Evolutionary conservation across 177 flowering plant species (phyloP).

Genomic region (Vitis hybrid): DNA sequence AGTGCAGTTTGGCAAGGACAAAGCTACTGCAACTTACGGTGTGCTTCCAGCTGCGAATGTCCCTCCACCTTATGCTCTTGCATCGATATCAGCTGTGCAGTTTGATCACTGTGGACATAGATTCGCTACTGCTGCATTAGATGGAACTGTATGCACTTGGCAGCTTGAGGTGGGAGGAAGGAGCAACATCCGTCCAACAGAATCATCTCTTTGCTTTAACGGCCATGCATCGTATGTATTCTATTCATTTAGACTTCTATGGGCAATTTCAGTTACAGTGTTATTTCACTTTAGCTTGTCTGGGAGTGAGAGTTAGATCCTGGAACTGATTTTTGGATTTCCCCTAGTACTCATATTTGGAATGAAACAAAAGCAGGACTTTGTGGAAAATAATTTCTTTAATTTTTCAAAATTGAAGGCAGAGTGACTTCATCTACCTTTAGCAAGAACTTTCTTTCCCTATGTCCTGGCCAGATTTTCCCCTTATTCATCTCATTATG

Average conservation of each 20-base stretch:
- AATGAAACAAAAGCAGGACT: background rate
- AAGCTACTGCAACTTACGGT: conserved; percentile 96
- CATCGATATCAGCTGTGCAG: conserved; percentile 84
- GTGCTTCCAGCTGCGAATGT: conserved; percentile 96
- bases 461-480: too few relatives aligned
- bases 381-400: background rate
- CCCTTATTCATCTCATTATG: too few relatives aligned
- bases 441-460: too few relatives aligned
- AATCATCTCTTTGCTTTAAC: conserved; percentile 83
- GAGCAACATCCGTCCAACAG: conserved; percentile 79
- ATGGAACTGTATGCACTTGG: conserved; percentile 97
- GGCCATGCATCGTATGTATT: conserved; percentile 74
- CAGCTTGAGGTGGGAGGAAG: conserved; percentile 98
- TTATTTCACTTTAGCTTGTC: conserved; percentile 4
- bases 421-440: too few relatives aligned
- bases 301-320: background rate
- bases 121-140: conserved; percentile 85
- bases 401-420: background rate
- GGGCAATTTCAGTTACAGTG: background rate
- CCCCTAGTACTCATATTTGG: background rate
- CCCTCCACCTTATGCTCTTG: conserved; percentile 93
- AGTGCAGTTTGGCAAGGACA: conserved; percentile 89
- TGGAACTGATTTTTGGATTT: background rate
- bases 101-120: conserved; percentile 89
- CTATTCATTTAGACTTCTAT: background rate